phyloP scores from a whole-genome alignment of 2,329 filamentous ascomycete species.

The Tolypocladium cylindrosporum region DNA sequence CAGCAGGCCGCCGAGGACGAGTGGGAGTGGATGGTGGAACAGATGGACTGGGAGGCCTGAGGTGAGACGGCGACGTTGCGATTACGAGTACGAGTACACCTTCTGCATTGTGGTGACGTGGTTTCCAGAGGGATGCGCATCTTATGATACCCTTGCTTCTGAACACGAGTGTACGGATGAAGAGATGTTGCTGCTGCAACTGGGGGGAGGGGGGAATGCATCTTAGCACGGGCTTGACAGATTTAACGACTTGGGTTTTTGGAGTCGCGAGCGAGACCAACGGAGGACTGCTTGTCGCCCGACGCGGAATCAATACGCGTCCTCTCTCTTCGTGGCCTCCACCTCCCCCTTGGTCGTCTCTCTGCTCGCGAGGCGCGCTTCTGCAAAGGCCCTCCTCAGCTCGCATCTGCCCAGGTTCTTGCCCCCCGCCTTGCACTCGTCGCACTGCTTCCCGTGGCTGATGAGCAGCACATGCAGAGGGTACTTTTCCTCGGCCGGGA shows the following conservation, averaged over 20 bases:
- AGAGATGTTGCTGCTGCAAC: background rate
- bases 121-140: background rate
- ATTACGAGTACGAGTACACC: no score
- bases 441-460: slow-evolving; percentile 34
- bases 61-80: background rate
- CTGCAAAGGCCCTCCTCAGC: slow-evolving; percentile 27
- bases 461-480: slow-evolving; percentile 38
- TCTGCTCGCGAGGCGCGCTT: slow-evolving; percentile 12
- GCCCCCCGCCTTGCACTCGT: slow-evolving; percentile 34
- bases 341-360: slow-evolving; percentile 5
- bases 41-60: slow-evolving; percentile 26
- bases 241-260: background rate
- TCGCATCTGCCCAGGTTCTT: slow-evolving; percentile 28
- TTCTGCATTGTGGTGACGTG: background rate
- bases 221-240: background rate
- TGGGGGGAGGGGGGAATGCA: no score
- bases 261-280: background rate
- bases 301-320: background rate
- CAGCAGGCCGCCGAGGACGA: slow-evolving; percentile 11
- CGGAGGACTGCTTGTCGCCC: background rate
- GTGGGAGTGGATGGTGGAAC: slow-evolving; percentile 31
- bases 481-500: slow-evolving; percentile 40
- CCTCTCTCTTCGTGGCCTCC: slow-evolving; percentile 3
- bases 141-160: background rate
- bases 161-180: background rate